phyloP scores from a whole-genome alignment of 371 early-diverging fungal genomes.

The Mortierella sp. region DNA sequence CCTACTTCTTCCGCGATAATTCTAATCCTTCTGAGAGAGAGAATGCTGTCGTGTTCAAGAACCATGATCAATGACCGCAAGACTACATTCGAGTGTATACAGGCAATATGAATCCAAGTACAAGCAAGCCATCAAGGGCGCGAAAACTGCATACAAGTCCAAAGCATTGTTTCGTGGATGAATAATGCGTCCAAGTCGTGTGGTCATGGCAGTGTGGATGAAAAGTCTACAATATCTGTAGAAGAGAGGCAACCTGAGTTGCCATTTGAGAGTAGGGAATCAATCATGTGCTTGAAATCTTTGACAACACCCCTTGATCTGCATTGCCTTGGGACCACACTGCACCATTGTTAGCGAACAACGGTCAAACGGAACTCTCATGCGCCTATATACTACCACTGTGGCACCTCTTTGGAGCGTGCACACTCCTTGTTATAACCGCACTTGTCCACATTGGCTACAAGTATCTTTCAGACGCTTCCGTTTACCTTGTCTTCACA shows the following conservation, averaged over 20 bases:
- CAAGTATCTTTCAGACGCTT: background rate
- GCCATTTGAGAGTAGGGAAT: no score
- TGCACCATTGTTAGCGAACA: background rate
- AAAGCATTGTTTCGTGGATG: no score
- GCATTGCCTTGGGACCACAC: background rate
- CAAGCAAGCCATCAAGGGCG: slow-evolving; percentile 16
- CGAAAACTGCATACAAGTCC: slow-evolving; percentile 3
- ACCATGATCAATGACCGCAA: slow-evolving; percentile 18
- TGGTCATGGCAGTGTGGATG: no score
- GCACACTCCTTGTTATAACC: background rate
- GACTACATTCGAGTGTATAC: slow-evolving; percentile 13
- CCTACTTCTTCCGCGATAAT: slow-evolving; percentile 12
- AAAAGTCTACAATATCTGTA: no score
- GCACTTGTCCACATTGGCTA: background rate
- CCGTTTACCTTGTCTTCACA: background rate
- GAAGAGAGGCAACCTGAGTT: no score
- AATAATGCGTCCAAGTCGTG: no score
- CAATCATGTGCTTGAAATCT: no score
- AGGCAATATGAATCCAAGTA: slow-evolving; percentile 11
- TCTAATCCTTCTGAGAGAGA: slow-evolving; percentile 13
- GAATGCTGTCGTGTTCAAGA: slow-evolving; percentile 17
- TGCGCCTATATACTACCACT: slow-evolving; percentile 4
- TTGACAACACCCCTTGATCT: no score
- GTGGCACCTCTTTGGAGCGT: background rate
- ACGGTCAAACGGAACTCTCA: background rate